A percentile compares a stretch with the other conserved stretches of the same genome.
Evolutionary conservation across 257 asterid species (phyloP).

Genomic region (Agastache rugosa): DNA sequence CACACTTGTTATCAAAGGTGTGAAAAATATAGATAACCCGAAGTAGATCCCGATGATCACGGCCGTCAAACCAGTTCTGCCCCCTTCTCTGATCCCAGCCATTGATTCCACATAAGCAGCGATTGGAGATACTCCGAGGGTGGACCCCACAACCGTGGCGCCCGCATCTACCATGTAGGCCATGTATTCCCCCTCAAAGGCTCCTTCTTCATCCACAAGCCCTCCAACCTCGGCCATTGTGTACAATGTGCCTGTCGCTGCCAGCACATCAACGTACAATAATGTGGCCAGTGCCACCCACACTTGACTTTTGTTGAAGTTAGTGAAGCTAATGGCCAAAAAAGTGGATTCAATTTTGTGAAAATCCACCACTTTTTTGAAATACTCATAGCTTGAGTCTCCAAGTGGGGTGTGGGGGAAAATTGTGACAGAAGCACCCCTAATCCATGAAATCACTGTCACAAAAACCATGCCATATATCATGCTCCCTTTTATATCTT

Average conservation of each 20-base stretch:
- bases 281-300: constrained; percentile 72
- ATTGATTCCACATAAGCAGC: constrained; percentile 76
- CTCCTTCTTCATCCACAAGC: constrained; percentile 53
- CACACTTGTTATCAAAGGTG: constrained; percentile 67
- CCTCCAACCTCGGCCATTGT: constrained; percentile 77
- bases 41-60: constrained; percentile 67
- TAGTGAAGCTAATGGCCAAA: constrained; percentile 59
- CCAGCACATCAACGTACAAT: constrained; percentile 70
- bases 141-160: constrained; percentile 68
- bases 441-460: constrained; percentile 70
- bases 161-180: constrained; percentile 90
- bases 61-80: constrained; percentile 76
- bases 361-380: constrained; percentile 62
- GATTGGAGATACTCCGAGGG: constrained; percentile 72
- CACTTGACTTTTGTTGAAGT: constrained; percentile 60
- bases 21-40: constrained; percentile 55
- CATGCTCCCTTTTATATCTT: constrained; percentile 77
- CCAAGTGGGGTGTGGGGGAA: constrained; percentile 69
- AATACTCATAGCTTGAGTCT: constrained; percentile 57
- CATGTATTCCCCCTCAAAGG: constrained; percentile 70
- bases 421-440: constrained; percentile 65
- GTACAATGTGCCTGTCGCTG: constrained; percentile 75
- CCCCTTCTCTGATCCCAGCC: constrained; percentile 81
- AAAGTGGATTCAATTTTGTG: constrained; percentile 65
- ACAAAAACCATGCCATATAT: constrained; percentile 76